Evolutionary conservation across 148 eudicot genomes (phyloP), one percentile per base, ranked within the genome.

Genomic region (Chenopodium formosanum): DNA sequence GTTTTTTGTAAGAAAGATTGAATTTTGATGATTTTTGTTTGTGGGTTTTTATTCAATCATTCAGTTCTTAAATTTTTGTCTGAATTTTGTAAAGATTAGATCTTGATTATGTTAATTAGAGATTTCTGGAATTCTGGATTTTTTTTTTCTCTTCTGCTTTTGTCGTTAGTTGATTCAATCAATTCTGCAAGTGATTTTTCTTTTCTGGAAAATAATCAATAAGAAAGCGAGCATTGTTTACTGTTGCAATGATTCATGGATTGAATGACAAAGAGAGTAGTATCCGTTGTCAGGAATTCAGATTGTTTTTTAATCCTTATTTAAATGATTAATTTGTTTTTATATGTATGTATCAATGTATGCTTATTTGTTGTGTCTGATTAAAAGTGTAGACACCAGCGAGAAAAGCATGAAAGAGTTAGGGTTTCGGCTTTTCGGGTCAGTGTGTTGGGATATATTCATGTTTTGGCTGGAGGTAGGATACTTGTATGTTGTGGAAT

Each of bases 21-120:
- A 46, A 14, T 73, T 20, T 73, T 46, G 62, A 56, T 46, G 27
- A 73, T 27, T 32, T 9, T 22, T 19, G 20, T 48, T 22, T 1
- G 84, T 16, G 17, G 62, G 62, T 16, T 22, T 37, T 34, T 5
- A 31, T 76, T 53, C 4, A 20, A 2, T 46, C 23, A 67, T 67
- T 81, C 74, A 74, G 67, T 44, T 82, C 20, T 69, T 2, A 44
- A 27, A 60, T 40, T 56, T 77, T 1, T 16, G 20, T 40, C 44
- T 73, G 56, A 32, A 48, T 46, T 4, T 23, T 1, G 20, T 66
- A n/a, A 20, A 74, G 79, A 37, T 74, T 79, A 77, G 85, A 83
- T 83, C 85, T 79, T 83, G 77, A 46, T 80, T 5, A 23, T n/a
- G 34, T 73, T 40, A 23, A 32, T 29, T 52, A 23, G 7, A 50